phyloP scores from a whole-genome alignment of 192 early-diverging fungal species.

The Dimargaris cristalligena region DNA sequence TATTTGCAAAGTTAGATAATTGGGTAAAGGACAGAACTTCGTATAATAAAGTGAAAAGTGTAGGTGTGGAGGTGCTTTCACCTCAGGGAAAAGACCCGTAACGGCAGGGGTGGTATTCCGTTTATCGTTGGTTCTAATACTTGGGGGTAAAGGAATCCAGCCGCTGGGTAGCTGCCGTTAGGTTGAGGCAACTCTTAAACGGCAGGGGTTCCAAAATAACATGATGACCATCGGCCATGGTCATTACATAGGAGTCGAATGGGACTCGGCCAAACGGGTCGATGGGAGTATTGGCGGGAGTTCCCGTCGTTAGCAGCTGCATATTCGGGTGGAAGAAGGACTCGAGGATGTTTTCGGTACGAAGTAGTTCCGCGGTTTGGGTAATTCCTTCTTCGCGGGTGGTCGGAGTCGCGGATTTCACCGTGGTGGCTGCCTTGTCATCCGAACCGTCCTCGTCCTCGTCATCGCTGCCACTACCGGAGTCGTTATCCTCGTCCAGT shows the following conservation, averaged over 20 bases:
- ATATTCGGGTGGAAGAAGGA: conserved; percentile 3
- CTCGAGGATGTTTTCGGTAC: not conserved
- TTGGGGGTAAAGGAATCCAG: not conserved
- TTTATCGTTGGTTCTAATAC: no score
- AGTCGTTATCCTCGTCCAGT: no score
- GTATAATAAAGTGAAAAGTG: no score
- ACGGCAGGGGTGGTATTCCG: no score
- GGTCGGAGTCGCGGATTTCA: no score
- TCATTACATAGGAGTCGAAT: not conserved
- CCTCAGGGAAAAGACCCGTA: no score
- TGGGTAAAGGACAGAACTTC: no score
- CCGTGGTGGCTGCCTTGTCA: not conserved
- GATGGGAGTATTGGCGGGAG: no score
- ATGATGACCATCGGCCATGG: not conserved
- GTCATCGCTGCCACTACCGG: not conserved
- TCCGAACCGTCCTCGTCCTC: not conserved
- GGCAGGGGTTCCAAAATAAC: not conserved
- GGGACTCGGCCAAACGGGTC: not conserved
- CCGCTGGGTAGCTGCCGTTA: not conserved
- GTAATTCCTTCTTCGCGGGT: not conserved
- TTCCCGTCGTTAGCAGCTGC: not conserved
- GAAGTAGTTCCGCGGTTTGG: not conserved
- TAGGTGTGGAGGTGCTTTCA: no score
- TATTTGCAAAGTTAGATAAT: no score
- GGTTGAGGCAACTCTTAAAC: conserved; percentile 5